phyloP scores from a whole-genome alignment of 2,329 filamentous ascomycete species.

The Pseudogymnoascus sp. region DNA sequence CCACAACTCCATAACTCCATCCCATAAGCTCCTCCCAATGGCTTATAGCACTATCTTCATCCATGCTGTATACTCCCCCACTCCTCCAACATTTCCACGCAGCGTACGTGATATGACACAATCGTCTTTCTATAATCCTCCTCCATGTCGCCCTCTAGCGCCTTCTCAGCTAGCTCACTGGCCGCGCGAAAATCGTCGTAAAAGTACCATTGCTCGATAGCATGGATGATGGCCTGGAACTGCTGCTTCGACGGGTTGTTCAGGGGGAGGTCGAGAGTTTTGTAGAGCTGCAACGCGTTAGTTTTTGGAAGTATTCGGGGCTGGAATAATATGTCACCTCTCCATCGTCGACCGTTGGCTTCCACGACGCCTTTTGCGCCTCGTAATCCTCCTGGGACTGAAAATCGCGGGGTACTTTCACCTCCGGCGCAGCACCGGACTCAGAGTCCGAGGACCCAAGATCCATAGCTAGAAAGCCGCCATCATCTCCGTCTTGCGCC shows the following conservation, averaged over 20 bases:
- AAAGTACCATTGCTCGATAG: constrained; percentile 30
- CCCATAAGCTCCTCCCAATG: not conserved
- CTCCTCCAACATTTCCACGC: not conserved
- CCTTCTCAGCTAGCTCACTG: not conserved
- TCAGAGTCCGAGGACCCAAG: constrained; percentile 34
- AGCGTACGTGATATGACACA: not conserved
- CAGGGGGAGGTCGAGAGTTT: constrained; percentile 21
- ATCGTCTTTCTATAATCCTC: constrained; percentile 7
- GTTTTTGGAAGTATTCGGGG: not conserved
- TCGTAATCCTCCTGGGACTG: constrained; percentile 27
- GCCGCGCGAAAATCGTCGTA: constrained; percentile 24
- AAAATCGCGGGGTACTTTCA: constrained; percentile 26
- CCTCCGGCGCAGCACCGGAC: constrained; percentile 10
- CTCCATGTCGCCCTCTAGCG: not conserved
- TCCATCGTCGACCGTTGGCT: constrained; percentile 24
- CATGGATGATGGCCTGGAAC: constrained; percentile 25
- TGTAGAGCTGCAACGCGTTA: constrained; percentile 20
- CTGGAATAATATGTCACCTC: constrained; percentile 18
- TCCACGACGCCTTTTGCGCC: constrained; percentile 19
- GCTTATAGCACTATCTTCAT: not conserved
- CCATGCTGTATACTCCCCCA: not conserved
- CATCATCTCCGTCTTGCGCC: constrained; percentile 26
- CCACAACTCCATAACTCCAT: not conserved
- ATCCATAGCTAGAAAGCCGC: constrained; percentile 37
- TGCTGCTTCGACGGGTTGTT: constrained; percentile 25